These are phyloP conservation scores for Paraphaeosphaeria sporulosa DNA, from an alignment of 2,329 filamentous ascomycete genomes.

Conservation along the genomic window DNA sequence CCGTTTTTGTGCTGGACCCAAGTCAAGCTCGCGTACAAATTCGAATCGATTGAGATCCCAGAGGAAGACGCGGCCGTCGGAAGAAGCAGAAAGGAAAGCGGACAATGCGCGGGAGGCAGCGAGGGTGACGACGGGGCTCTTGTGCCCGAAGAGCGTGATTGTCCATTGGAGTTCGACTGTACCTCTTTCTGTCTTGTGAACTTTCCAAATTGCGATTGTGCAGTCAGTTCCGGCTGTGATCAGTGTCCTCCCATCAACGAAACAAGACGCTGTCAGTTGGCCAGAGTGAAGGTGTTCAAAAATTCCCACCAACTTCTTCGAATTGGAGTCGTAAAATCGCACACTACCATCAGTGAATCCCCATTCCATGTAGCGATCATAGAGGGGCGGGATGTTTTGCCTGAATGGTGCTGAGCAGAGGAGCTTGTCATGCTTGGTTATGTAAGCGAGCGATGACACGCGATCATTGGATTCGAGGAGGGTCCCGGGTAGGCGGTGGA, in stretches of 20 bases:
- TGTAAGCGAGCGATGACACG: constrained; percentile 80
- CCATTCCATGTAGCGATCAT: constrained; percentile 95
- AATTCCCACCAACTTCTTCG: constrained; percentile 81
- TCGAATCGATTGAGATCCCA: constrained; percentile 95
- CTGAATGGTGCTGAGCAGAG: constrained; percentile 85
- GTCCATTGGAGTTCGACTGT: constrained; percentile 79
- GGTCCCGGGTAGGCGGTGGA: constrained; percentile 81
- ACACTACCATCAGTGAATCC: constrained; percentile 93
- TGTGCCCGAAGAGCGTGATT: constrained; percentile 88
- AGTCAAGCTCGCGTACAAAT: constrained; percentile 78
- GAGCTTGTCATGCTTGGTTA: constrained; percentile 80
- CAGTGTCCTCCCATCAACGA: constrained; percentile 88
- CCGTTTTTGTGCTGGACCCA: constrained; percentile 33
- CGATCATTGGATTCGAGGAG: constrained; percentile 78
- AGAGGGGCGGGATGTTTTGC: constrained; percentile 83
- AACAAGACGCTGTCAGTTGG: constrained; percentile 81
- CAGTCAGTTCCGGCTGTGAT: constrained; percentile 94
- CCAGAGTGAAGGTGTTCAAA: constrained; percentile 95
- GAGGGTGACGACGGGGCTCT: constrained; percentile 79
- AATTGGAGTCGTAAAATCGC: constrained; percentile 87
- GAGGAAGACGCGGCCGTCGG: constrained; percentile 82
- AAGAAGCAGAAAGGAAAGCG: constrained; percentile 82
- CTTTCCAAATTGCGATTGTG: constrained; percentile 83
- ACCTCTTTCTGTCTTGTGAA: constrained; percentile 67
- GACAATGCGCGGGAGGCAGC: constrained; percentile 89